Conservation (phyloP, 2,329 filamentous ascomycete species). For the Colletotrichum orbiculare region DNA sequence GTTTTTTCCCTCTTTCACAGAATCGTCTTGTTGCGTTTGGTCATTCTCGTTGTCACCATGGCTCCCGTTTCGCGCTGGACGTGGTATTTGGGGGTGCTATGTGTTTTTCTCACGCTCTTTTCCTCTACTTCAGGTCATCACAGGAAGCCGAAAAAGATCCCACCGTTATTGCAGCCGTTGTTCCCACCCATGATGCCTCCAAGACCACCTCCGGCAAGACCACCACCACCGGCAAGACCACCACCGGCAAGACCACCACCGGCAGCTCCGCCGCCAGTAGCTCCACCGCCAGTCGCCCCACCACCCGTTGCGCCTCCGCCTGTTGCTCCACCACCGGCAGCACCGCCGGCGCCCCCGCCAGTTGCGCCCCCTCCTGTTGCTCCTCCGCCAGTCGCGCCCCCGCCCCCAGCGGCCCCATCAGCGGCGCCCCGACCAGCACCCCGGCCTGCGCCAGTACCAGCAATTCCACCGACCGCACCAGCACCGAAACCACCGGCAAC, state of each 20-base stretch:
- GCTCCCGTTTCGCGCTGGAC: conserved; percentile 10
- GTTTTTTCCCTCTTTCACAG: not conserved
- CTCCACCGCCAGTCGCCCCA: conserved; percentile 5
- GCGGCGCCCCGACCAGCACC: not conserved
- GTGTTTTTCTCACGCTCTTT: conserved; percentile 7
- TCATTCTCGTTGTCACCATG: conserved; percentile 6
- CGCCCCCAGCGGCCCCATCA: no score
- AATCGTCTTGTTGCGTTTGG: not conserved
- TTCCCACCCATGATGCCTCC: no score
- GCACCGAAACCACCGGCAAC: not conserved
- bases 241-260: no score
- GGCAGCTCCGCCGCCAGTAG: not conserved
- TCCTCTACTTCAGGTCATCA: not conserved
- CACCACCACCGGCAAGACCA: not conserved
- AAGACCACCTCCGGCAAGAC: not conserved
- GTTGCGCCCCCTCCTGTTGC: no score
- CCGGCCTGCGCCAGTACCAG: not conserved
- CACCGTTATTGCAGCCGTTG: no score
- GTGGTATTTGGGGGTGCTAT: not conserved
- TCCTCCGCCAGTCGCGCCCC: no score
- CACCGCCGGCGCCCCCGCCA: no score
- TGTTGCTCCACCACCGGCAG: no score
- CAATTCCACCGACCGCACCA: not conserved
- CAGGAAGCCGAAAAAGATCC: no score
- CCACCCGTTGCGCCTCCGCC: no score